Evolutionary conservation across 2,329 filamentous ascomycete species (phyloP).

Genomic region (Neonectria hederae): DNA sequence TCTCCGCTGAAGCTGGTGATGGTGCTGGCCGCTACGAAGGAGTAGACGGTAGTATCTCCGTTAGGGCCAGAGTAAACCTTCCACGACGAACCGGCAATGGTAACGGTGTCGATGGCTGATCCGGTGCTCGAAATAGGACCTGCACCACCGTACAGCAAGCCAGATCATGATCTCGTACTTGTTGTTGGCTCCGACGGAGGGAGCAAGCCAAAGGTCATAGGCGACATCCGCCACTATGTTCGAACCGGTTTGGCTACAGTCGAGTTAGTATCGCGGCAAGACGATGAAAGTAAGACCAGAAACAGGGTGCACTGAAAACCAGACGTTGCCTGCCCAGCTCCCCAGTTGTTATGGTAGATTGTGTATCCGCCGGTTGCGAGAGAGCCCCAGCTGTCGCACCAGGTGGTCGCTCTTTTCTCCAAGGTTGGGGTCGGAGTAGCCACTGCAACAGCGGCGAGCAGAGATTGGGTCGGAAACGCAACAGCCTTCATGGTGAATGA

Average conservation of each 20-base stretch:
- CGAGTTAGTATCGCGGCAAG: background rate
- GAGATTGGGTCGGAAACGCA: conserved; percentile 35
- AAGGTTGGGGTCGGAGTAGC: conserved; percentile 43
- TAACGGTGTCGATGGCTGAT: conserved; percentile 51
- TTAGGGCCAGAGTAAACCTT: conserved; percentile 67
- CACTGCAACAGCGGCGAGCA: conserved; percentile 43
- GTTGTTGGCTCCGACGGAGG: conserved; percentile 51
- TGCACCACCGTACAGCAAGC: conserved; percentile 66
- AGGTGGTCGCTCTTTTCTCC: conserved; percentile 47
- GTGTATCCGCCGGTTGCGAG: conserved; percentile 53
- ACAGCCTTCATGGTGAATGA: conserved; percentile 35
- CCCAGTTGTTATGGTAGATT: conserved; percentile 65
- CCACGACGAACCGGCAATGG: conserved; percentile 63
- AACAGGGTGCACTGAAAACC: conserved; percentile 52
- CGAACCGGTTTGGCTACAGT: conserved; percentile 45
- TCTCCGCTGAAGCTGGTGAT: conserved; percentile 64
- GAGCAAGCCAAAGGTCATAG: conserved; percentile 67
- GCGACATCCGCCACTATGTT: conserved; percentile 62
- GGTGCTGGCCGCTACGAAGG: conserved; percentile 54
- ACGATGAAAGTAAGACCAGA: background rate
- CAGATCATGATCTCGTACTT: conserved; percentile 73
- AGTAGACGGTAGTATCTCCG: conserved; percentile 66
- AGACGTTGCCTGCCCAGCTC: conserved; percentile 46
- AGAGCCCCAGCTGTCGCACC: conserved; percentile 53
- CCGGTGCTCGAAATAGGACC: conserved; percentile 57